Evolutionary conservation across 352 stramenopile species (phyloP).

Genomic region (Globisporangium mamillatum): DNA sequence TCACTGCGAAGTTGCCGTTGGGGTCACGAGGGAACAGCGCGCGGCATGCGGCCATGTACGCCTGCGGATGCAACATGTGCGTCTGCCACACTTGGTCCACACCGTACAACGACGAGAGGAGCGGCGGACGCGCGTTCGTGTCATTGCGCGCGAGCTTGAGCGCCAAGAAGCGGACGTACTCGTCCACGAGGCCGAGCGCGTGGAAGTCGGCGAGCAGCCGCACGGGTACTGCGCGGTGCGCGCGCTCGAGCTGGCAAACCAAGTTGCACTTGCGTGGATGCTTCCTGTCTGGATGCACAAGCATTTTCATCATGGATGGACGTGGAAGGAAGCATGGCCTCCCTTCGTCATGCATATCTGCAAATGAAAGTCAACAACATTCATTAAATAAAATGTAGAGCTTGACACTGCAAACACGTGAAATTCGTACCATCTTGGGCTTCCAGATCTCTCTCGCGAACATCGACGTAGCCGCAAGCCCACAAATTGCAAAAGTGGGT

Average conservation of each 20-base stretch:
- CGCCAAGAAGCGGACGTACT: constrained; percentile 3
- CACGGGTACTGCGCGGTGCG: background rate
- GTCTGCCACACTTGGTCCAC: background rate
- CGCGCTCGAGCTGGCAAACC: background rate
- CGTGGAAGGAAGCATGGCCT: too few species aligned
- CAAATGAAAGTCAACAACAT: too few species aligned
- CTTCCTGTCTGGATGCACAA: background rate
- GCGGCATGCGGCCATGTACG: background rate
- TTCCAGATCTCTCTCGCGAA: too few species aligned
- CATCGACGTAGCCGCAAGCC: too few species aligned
- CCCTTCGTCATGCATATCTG: too few species aligned
- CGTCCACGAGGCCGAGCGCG: background rate
- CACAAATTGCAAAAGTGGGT: too few species aligned
- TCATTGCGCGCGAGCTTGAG: background rate
- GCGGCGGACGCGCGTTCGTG: background rate
- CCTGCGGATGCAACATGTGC: constrained; percentile 1
- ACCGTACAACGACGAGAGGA: background rate
- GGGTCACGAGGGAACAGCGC: background rate
- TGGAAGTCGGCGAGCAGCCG: background rate
- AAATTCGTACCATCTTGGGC: too few species aligned
- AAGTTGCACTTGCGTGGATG: background rate
- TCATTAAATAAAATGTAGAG: too few species aligned
- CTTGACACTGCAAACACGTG: too few species aligned
- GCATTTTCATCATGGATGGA: background rate
- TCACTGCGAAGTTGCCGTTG: background rate